Conservation (phyloP, 2,329 filamentous ascomycete genomes). For the Bipolaris zeicola region DNA sequence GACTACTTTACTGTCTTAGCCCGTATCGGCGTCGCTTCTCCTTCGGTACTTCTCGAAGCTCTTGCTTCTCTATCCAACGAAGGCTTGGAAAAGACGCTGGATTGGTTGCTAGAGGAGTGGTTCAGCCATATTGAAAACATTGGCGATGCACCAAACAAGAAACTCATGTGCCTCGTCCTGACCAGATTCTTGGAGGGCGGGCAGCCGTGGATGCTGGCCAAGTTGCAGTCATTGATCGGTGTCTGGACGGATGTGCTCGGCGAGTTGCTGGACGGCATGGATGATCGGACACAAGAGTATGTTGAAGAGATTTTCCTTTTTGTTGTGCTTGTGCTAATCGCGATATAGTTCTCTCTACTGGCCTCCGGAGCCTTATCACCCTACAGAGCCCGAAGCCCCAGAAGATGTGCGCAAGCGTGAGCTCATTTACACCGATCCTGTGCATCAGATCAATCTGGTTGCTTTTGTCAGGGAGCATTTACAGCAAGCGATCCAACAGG, state of each 20-base stretch:
- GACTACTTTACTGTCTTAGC: constrained; percentile 86
- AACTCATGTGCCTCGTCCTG: constrained; percentile 74
- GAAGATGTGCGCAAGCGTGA: constrained; percentile 56
- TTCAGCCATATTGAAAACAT: constrained; percentile 72
- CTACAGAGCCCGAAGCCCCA: constrained; percentile 48
- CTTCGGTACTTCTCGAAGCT: constrained; percentile 67
- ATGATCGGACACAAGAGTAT: constrained; percentile 51
- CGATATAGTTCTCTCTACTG: constrained; percentile 50
- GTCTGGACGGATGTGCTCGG: constrained; percentile 75
- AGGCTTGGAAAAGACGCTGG: constrained; percentile 41
- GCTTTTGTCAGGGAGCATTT: constrained; percentile 69
- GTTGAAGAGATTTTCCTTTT: constrained; percentile 11
- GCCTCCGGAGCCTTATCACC: constrained; percentile 39
- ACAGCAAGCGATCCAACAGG: constrained; percentile 61
- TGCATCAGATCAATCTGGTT: constrained; percentile 69
- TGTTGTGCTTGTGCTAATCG: not conserved
- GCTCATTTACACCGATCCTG: constrained; percentile 64
- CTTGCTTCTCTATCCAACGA: constrained; percentile 47
- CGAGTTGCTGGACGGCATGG: constrained; percentile 67
- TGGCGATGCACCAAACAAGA: constrained; percentile 68
- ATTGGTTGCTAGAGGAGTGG: constrained; percentile 63
- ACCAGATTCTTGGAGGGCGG: constrained; percentile 72
- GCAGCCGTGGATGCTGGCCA: constrained; percentile 61
- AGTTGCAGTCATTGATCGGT: constrained; percentile 73
- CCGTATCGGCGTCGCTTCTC: constrained; percentile 75